Base-by-base conservation (phyloP, 495 filamentous ascomycete species). In the Neurospora tetraspora region DNA sequence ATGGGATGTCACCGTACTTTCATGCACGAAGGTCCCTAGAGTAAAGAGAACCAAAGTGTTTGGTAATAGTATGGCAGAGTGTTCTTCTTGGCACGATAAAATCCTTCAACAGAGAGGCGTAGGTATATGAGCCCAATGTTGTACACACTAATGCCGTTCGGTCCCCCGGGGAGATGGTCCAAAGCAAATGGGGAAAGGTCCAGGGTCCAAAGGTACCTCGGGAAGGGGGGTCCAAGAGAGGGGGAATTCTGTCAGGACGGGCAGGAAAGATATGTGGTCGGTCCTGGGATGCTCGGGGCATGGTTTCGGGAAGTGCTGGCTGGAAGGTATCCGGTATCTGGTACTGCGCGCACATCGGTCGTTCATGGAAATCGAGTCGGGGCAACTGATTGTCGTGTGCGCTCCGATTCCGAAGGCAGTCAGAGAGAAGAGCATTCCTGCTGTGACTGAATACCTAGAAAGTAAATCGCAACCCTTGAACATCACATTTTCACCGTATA, bases 61-160 rank as follows among this genome's bases (percentile, higher is more conserved):
- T 96, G 94, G 92, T 97, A 97, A 94, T 92, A 80, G 88, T 89
- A 88, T 85, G 88, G 89, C 91, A 38, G 10, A 47, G 72, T 69
- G 70, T 85, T 84, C 80, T 80, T 99, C 90, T 98, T 86, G 96
- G 96, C 96, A 99, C 92, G 94, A 91, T 90, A 86, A 85, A 86
- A 91, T 95, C 96, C 96, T 98, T 98, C 95, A 98, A 93, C 92
- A 90, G 79, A 69, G 83, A 86, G 89, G 89, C 92, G 94, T 91
- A 83, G 88, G 80, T 71, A 83, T n/a, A 53, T 31, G 42, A 83
- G 86, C 88, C 88, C 88, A 88, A 86, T 88, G 94, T 93, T 98
- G 96, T 99, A 99, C 96, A 99, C 96, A 99, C 94, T 93, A 91
- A 97, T 99, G 96, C 96, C 96, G 81, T 86, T 81, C 71, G 75